phyloP scores from a whole-genome alignment of 371 early-diverging fungal genomes.

The Choanephora cucurbitarum region DNA sequence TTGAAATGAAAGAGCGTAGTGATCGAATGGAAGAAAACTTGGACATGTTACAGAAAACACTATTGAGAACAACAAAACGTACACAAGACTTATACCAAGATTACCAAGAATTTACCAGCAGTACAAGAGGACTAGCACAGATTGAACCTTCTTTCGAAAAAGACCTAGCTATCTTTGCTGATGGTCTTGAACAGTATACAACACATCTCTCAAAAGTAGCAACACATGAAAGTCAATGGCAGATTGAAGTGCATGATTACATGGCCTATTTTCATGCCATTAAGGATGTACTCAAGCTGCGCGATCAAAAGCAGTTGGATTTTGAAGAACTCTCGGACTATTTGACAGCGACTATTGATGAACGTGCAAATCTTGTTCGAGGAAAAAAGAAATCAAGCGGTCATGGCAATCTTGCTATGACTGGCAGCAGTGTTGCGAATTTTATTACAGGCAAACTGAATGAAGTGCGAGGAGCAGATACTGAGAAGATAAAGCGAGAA shows the following conservation, averaged over 20 bases:
- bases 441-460: conserved; percentile 88
- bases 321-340: conserved; percentile 86
- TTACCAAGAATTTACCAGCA: conserved; percentile 76
- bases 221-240: conserved; percentile 66
- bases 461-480: conserved; percentile 88
- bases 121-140: conserved; percentile 71
- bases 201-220: conserved; percentile 62
- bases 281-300: conserved; percentile 77
- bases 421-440: conserved; percentile 53
- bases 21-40: conserved; percentile 87
- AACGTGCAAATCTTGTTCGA: conserved; percentile 60
- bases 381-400: conserved; percentile 31
- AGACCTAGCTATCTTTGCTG: conserved; percentile 66
- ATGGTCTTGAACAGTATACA: conserved; percentile 63
- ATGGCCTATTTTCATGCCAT: conserved; percentile 84
- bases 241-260: conserved; percentile 83
- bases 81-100: conserved; percentile 79
- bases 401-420: too few relatives aligned
- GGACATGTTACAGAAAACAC: conserved; percentile 73
- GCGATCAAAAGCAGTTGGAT: conserved; percentile 95
- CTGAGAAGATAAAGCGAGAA: conserved; percentile 78
- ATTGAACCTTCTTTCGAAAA: conserved; percentile 81
- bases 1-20: conserved; percentile 76
- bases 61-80: conserved; percentile 74
- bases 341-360: conserved; percentile 64